These are phyloP conservation scores for Eimeria necatrix DNA, from an alignment of 169 alveolate species.

Conservation along the genomic window DNA sequence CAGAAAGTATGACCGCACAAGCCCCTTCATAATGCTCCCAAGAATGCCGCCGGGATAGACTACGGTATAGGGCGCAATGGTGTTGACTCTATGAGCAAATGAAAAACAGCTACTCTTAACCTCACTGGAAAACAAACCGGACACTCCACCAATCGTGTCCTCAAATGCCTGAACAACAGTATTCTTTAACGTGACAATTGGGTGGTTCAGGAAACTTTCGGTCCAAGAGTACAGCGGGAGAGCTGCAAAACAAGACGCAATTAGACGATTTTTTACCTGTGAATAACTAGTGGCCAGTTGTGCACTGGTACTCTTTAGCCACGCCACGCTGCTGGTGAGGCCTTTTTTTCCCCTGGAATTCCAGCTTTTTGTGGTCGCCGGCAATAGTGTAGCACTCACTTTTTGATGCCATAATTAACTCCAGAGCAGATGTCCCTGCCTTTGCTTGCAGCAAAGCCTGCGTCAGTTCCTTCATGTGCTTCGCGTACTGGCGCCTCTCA, in stretches of 20 bases:
- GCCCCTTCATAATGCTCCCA: constrained; percentile 66
- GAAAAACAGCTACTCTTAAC: constrained; percentile 73
- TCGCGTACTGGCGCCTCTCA: background rate
- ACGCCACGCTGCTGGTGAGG: background rate
- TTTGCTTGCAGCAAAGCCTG: constrained; percentile 39
- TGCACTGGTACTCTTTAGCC: background rate
- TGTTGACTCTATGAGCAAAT: constrained; percentile 49
- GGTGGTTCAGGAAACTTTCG: constrained; percentile 12
- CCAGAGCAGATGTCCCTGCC: constrained; percentile 34
- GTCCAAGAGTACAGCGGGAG: constrained; percentile 61
- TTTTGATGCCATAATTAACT: constrained; percentile 18
- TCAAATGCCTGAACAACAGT: constrained; percentile 60
- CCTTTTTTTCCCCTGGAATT: background rate
- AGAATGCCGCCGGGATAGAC: constrained; percentile 78
- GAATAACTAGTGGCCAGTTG: background rate
- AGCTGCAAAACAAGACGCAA: constrained; percentile 50
- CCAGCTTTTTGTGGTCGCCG: background rate
- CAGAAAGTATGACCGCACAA: constrained; percentile 69
- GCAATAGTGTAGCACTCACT: background rate
- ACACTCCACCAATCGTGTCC: constrained; percentile 38
- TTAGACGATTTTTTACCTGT: background rate
- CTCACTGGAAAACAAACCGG: constrained; percentile 40
- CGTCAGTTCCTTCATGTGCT: constrained; percentile 15
- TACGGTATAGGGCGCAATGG: constrained; percentile 39
- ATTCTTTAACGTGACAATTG: constrained; percentile 36